Evolutionary conservation across 768 basidiomycete species (phyloP).

Genomic region (Trametopsis cervina): DNA sequence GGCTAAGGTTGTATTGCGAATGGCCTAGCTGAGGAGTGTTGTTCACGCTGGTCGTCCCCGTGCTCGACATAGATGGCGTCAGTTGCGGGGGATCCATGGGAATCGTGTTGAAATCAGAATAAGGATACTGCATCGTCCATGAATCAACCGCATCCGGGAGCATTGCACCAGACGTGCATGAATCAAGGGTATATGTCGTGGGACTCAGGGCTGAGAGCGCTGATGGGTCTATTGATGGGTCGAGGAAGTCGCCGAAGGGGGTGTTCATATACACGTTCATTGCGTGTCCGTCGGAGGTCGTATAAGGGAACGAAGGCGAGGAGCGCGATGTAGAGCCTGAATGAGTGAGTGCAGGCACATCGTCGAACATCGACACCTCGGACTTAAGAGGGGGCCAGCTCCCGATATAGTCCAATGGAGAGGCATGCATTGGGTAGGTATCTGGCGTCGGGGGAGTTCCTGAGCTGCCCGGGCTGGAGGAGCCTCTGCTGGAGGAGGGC

Average conservation of each 20-base stretch:
- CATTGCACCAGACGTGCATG: constrained; percentile 1
- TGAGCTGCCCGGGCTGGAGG: constrained; percentile 9
- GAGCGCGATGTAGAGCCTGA: constrained; percentile 7
- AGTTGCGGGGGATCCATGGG: constrained; percentile 2
- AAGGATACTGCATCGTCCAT: not conserved
- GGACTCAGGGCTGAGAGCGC: constrained; percentile 2
- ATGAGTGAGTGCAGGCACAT: constrained; percentile 4
- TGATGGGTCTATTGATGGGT: constrained; percentile 5
- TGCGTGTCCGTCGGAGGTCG: constrained; percentile 10
- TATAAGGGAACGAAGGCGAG: not conserved
- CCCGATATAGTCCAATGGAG: constrained; percentile 3
- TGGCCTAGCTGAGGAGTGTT: constrained; percentile 10
- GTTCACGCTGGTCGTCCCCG: constrained; percentile 6
- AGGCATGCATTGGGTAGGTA: constrained; percentile 2
- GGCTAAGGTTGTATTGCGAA: constrained; percentile 3
- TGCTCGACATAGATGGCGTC: constrained; percentile 2
- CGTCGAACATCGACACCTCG: constrained; percentile 3
- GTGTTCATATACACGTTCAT: constrained; percentile 10
- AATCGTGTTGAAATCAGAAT: constrained; percentile 2
- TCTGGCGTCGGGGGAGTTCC: constrained; percentile 8
- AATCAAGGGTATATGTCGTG: constrained; percentile 3
- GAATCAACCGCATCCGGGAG: constrained; percentile 2
- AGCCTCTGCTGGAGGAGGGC: constrained; percentile 7
- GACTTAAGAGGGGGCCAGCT: constrained; percentile 2
- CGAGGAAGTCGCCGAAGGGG: constrained; percentile 10